phyloP scores from a whole-genome alignment of 805 yeast genomes.

The Metschnikowia continentalis region DNA sequence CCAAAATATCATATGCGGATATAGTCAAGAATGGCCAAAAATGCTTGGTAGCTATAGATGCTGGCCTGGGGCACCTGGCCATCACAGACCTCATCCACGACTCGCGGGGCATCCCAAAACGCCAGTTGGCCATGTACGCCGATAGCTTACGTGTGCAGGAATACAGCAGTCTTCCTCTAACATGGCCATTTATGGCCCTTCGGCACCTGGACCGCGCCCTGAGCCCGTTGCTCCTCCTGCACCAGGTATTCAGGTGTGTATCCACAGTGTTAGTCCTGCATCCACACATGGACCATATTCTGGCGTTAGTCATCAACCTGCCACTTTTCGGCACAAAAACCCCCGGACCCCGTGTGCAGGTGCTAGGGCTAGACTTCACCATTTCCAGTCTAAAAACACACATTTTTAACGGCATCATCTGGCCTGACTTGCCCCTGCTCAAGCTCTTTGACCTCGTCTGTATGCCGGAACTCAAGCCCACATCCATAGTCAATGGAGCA shows the following conservation, averaged over 20 bases:
- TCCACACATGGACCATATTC: conserved; percentile 79
- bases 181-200: conserved; percentile 25
- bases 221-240: conserved; percentile 6
- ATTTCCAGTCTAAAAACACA: conserved; percentile 47
- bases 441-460: conserved; percentile 22
- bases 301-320: conserved; percentile 66
- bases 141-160: conserved; percentile 24
- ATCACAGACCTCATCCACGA: conserved; percentile 39
- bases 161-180: conserved; percentile 23
- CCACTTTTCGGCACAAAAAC: conserved; percentile 41
- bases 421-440: conserved; percentile 66
- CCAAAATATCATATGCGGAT: conserved; percentile 33
- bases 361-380: conserved; percentile 51
- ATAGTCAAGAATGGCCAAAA: conserved; percentile 25
- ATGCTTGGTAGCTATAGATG: conserved; percentile 61
- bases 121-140: conserved; percentile 24
- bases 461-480: conserved; percentile 11
- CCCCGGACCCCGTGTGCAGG: background rate
- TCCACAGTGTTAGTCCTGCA: conserved; percentile 57
- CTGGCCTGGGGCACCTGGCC: conserved; percentile 67
- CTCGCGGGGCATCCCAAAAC: conserved; percentile 14
- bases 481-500: conserved; percentile 14
- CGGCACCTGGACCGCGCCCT: background rate
- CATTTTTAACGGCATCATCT: conserved; percentile 68
- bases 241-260: conserved; percentile 24